Percentiles rank a stretch among this genome's conserved stretches.
phyloP scores from a whole-genome alignment of 2,329 filamentous ascomycete species.

The Drechslera avenae region DNA sequence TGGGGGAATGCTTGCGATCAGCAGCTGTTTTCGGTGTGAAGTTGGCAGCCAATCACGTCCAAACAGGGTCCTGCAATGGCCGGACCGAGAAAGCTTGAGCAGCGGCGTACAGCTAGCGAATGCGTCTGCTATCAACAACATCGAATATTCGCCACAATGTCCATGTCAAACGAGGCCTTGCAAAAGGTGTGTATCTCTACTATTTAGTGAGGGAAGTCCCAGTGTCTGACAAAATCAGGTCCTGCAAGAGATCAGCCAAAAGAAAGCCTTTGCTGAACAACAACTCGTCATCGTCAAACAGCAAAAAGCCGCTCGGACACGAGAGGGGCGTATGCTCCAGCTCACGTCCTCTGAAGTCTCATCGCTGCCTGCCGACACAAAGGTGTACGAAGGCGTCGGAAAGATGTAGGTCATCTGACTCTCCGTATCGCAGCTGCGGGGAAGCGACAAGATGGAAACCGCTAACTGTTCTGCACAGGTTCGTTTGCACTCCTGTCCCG shows the following conservation, averaged over 20 bases:
- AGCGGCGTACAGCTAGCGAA: slow-evolving; percentile 15
- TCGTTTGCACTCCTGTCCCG: slow-evolving; percentile 75
- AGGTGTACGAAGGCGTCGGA: slow-evolving; percentile 91
- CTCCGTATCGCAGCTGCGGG: slow-evolving; percentile 1
- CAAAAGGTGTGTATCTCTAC: slow-evolving; percentile 70
- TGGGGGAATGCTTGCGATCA: slow-evolving; percentile 1
- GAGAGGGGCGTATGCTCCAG: slow-evolving; percentile 86
- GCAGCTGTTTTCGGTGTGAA: slow-evolving; percentile 10
- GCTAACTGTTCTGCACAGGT: slow-evolving; percentile 64
- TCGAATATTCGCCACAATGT: slow-evolving; percentile 64
- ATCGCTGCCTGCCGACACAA: slow-evolving; percentile 74
- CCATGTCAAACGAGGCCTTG: slow-evolving; percentile 89
- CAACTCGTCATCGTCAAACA: slow-evolving; percentile 85
- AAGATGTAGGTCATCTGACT: slow-evolving; percentile 72
- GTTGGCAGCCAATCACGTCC: slow-evolving; percentile 23
- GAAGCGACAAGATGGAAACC: neutral
- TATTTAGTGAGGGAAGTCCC: neutral
- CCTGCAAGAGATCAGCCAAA: slow-evolving; percentile 90
- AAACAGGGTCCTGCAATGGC: slow-evolving; percentile 12
- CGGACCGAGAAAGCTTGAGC: slow-evolving; percentile 33
- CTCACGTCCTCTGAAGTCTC: slow-evolving; percentile 83
- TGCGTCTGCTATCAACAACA: slow-evolving; percentile 3
- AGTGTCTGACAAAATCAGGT: slow-evolving; percentile 61
- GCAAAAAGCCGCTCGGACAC: slow-evolving; percentile 83
- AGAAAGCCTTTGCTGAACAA: slow-evolving; percentile 86